Evolutionary conservation across 352 stramenopile species (phyloP), one percentile per base, ranked within the genome.

Genomic region (Phytopythium ostracodes): DNA sequence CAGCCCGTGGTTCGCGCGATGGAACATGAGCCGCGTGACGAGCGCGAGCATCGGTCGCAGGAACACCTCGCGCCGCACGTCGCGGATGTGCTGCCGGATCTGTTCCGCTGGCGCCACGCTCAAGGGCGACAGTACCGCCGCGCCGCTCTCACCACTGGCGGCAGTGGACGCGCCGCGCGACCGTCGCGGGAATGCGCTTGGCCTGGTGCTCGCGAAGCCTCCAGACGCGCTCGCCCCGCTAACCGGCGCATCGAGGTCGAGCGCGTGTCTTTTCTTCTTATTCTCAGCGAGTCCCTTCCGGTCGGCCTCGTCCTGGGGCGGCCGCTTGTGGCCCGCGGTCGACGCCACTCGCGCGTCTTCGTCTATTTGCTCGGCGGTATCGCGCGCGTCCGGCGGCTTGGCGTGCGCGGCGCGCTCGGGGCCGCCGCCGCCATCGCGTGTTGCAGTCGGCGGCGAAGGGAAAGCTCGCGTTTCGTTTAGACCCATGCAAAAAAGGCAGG

Each of bases 11-110:
- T 94, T 94, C 58, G 67, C 74, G 63, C 83, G 85, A 73, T 92
- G 83, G 64, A 92, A 87, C 83, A 92, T 94, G 31, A 92, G 72
- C 31, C 84, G 79, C 40, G 76, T 88, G 44, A 94, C 75, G 27
- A 89, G 62, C 14, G 75, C 73, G 56, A 91, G 64, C 63, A 94
- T 66, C 31, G 83, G 83, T 3, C 77, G 75, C 40, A 85, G 63
- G 56, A 91, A 89, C 52, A 79, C 62, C 65, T 94, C 85, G 35
- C 81, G 82, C 17, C 77, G 79, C 55, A 92, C 74, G 59, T 94
- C 85, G 25, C 76, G 70, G 25, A 94, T 14, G 46, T 92, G 83
- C 63, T 91, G 80, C 4, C 73, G 83, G 61, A 92, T 79, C 62
- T 90, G 71, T 44, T 81, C 68, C 4, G 76, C 74, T 29, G 77